These are phyloP conservation scores for Boletus vinaceobasis DNA, from an alignment of 768 basidiomycete genomes.

Conservation along the genomic window DNA sequence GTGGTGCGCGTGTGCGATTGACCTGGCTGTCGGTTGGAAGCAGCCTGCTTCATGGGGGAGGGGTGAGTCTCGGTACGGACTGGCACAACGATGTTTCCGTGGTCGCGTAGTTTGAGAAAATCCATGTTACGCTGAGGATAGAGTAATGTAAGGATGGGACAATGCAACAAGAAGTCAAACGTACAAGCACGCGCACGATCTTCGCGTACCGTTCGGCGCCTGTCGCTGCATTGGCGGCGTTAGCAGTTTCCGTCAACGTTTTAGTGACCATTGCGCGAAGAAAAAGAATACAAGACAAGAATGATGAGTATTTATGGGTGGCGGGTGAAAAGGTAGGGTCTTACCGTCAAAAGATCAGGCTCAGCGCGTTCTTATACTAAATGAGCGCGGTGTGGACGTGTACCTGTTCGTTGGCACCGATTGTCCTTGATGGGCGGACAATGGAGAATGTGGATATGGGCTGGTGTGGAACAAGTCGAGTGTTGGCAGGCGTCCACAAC, in stretches of 20 bases:
- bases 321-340: not conserved
- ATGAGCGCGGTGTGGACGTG: not conserved
- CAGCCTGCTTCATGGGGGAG: not conserved
- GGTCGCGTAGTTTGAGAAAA: not conserved
- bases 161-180: not conserved
- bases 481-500: no score
- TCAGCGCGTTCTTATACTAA: no score
- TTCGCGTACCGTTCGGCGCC: not conserved
- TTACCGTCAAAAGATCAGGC: not conserved
- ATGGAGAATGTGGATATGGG: not conserved
- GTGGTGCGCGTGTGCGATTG: not conserved
- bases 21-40: not conserved
- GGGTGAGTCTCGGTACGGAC: not conserved
- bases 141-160: no score
- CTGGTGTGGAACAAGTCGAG: no score
- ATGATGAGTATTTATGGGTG: not conserved
- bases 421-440: not conserved
- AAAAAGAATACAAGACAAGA: not conserved
- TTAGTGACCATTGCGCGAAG: no score
- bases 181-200: not conserved
- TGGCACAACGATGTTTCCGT: not conserved
- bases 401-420: not conserved
- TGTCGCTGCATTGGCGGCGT: not conserved
- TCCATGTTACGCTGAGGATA: no score
- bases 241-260: not conserved